A percentile compares a stretch with the other conserved stretches of the same genome.
Evolutionary conservation across 257 asterid genomes (phyloP).

Genomic region (Datura wrightii): DNA sequence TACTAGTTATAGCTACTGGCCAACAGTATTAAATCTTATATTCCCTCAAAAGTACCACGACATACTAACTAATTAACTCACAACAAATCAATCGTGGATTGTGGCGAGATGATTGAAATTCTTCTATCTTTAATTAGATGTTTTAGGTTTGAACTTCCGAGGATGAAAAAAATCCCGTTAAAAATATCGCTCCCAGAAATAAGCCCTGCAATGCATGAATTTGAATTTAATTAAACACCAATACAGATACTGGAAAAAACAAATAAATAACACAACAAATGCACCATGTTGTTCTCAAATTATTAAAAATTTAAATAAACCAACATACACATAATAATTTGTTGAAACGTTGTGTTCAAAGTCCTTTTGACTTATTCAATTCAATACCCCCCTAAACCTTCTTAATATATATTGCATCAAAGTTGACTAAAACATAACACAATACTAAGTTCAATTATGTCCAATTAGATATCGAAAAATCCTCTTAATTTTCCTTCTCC

Average conservation of each 20-base stretch:
- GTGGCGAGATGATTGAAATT: too few species aligned
- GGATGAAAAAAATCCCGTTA: too few species aligned
- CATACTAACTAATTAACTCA: background rate
- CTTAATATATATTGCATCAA: background rate
- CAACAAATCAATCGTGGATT: background rate
- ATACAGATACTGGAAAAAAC: too few species aligned
- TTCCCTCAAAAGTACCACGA: background rate
- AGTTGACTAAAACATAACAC: background rate
- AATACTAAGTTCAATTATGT: background rate
- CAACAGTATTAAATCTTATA: background rate
- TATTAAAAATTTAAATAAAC: background rate
- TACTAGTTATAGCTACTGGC: constrained; percentile 22
- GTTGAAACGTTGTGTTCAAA: constrained; percentile 18
- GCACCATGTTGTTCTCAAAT: background rate
- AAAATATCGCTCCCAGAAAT: too few species aligned
- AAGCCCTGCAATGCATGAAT: too few species aligned
- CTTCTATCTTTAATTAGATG: too few species aligned
- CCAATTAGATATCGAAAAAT: background rate
- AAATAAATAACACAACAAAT: background rate
- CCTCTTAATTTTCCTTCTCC: background rate
- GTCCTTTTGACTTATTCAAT: background rate
- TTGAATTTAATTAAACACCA: too few species aligned
- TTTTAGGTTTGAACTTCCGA: too few species aligned
- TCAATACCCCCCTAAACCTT: background rate
- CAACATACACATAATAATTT: background rate